A percentile compares a stretch with the other conserved stretches of the same genome.
These are phyloP conservation scores for Ilyonectria mors-panacis DNA, from an alignment of 2,329 filamentous ascomycete genomes.

Conservation along the genomic window DNA sequence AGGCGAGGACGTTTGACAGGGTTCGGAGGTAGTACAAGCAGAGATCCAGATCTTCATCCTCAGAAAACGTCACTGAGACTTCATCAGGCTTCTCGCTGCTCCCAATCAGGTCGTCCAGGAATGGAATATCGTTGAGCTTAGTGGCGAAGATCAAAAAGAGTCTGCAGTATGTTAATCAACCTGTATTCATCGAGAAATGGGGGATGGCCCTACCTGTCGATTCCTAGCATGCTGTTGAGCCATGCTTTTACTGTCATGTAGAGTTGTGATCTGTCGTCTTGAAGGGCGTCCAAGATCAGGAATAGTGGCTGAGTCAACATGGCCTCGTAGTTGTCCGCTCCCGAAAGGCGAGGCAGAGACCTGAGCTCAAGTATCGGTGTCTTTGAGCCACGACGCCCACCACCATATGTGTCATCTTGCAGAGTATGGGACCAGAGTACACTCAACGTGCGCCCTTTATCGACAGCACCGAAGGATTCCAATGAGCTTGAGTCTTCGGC, in stretches of 20 bases:
- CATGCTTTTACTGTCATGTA: conserved; percentile 85
- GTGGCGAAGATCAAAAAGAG: conserved; percentile 73
- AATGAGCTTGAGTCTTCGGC: conserved; percentile 55
- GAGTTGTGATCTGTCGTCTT: conserved; percentile 79
- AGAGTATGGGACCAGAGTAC: conserved; percentile 87
- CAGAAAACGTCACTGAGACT: conserved; percentile 53
- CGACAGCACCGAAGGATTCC: conserved; percentile 59
- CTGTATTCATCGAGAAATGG: not conserved
- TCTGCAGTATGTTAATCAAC: conserved; percentile 54
- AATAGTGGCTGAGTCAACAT: conserved; percentile 88
- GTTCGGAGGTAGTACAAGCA: conserved; percentile 85
- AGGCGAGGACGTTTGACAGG: conserved; percentile 79
- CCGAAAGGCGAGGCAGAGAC: conserved; percentile 62
- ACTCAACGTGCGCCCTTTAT: conserved; percentile 78
- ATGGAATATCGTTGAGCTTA: conserved; percentile 70
- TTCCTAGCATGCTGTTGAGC: conserved; percentile 78
- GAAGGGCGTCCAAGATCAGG: conserved; percentile 83
- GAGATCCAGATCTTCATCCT: conserved; percentile 80
- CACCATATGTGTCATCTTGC: conserved; percentile 67
- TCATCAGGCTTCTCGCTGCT: conserved; percentile 37
- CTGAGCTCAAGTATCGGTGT: conserved; percentile 55
- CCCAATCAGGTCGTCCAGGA: conserved; percentile 56
- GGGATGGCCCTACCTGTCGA: conserved; percentile 67
- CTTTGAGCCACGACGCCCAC: conserved; percentile 66
- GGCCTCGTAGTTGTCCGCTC: conserved; percentile 75